Evolutionary conservation across 345 rosid genomes (phyloP), one percentile per base, ranked within the genome.

Genomic region (Leavenworthia alabamica): DNA sequence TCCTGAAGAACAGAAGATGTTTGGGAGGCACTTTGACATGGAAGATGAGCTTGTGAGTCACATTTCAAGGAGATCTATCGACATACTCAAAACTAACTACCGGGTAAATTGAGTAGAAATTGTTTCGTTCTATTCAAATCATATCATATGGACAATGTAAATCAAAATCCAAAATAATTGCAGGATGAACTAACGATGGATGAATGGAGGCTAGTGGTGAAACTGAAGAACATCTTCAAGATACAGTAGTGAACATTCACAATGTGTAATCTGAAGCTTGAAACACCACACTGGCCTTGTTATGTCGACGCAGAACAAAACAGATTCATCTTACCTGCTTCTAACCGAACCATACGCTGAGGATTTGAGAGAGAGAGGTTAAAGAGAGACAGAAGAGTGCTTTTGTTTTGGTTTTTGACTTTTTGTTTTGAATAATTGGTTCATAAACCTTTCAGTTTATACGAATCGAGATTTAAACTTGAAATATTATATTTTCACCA

Each of bases 11-110:
- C 99, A 93, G 54, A 93, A 87, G 71, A 87, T 85, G 97, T 80
- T 44, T 73, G 97, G 97, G 24, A 82, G 94, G 75, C 97, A 93
- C 60, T 93, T 89, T 73, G 96, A 93, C 45, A 28, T 70, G 55
- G 90, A 84, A 4, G 97, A 93, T 72, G 85, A 87, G 73, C 96
- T 89, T 44, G 94, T 89, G 52, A 89, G 99, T 69, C 96, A 75
- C 66, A 80, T 93, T 68, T 73, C 99, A 20, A 81, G 99, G 74
- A 82, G 49, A 27, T 87, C 96, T 8, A 86, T 89, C 26, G 99
- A 93, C 74, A 22, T 89, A 23, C 96, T 89, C n/a, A 84, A 89
- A 75, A 54, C 76, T 41, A 80, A 85, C 68, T 89, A 85, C 71
- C 67, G 97, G 84, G 98, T 92, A 70, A 73, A 80, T 73, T 16